These are phyloP conservation scores for Seminavis robusta DNA, from an alignment of 108 stramenopile genomes.

Conservation along the genomic window DNA sequence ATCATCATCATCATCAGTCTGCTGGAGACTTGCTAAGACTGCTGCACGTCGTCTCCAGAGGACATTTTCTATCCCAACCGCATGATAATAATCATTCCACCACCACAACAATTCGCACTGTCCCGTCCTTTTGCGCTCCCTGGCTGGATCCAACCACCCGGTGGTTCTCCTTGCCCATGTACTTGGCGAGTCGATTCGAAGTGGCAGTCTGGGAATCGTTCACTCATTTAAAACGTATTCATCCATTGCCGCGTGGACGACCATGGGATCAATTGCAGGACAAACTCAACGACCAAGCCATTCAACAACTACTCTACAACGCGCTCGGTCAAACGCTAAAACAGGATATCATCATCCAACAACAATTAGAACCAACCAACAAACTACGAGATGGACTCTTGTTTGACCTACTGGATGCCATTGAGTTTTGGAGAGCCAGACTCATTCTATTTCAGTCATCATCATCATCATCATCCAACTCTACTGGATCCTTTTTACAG, in stretches of 20 bases:
- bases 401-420: not conserved
- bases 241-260: not conserved
- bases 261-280: not conserved
- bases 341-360: not conserved
- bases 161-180: conserved; percentile 78
- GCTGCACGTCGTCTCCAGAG: conserved; percentile 42
- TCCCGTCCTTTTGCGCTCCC: conserved; percentile 21
- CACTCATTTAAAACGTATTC: not conserved
- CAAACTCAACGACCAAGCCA: not conserved
- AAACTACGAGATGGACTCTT: not conserved
- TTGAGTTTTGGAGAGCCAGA: not conserved
- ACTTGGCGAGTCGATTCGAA: conserved; percentile 70
- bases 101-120: not conserved
- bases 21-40: conserved; percentile 5
- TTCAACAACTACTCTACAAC: not conserved
- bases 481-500: not conserved
- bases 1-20: not conserved
- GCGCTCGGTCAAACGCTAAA: not conserved
- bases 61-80: conserved; percentile 20
- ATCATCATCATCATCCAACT: not conserved
- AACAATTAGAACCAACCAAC: not conserved
- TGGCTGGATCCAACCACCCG: conserved; percentile 69
- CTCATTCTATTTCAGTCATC: not conserved
- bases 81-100: not conserved
- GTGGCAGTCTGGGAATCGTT: conserved; percentile 63